Conservation (phyloP, 768 basidiomycete species). For the Panaeolus papilionaceus region DNA sequence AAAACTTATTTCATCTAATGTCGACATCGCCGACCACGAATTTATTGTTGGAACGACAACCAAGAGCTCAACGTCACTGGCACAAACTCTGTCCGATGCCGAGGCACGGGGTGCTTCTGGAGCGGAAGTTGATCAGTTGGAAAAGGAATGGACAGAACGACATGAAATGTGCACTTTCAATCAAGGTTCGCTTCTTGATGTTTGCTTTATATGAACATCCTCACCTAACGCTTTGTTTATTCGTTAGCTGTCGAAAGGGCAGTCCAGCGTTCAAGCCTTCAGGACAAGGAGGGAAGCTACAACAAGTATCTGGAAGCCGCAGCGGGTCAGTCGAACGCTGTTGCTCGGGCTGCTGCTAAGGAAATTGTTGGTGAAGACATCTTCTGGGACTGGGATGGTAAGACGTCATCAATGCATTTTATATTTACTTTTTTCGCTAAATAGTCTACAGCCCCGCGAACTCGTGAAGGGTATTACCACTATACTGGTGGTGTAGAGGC, state of each 20-base stretch:
- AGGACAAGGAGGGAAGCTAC: slow-evolving; percentile 60
- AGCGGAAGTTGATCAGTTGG: slow-evolving; percentile 73
- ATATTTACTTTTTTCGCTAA: slow-evolving; percentile 14
- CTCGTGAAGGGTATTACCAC: slow-evolving; percentile 91
- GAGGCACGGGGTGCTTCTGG: slow-evolving; percentile 68
- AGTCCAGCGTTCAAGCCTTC: slow-evolving; percentile 53
- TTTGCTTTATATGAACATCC: slow-evolving; percentile 10
- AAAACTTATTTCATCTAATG: slow-evolving; percentile 81
- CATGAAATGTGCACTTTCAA: slow-evolving; percentile 85
- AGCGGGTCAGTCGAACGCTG: slow-evolving; percentile 71
- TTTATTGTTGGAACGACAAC: slow-evolving; percentile 71
- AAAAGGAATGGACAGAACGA: slow-evolving; percentile 73
- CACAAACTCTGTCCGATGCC: slow-evolving; percentile 73
- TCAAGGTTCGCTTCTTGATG: slow-evolving; percentile 59
- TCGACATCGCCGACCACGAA: slow-evolving; percentile 85
- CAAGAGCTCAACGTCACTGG: slow-evolving; percentile 56
- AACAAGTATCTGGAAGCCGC: slow-evolving; percentile 64
- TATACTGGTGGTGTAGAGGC: slow-evolving; percentile 82
- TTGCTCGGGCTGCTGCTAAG: slow-evolving; percentile 74
- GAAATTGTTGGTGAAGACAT: slow-evolving; percentile 74
- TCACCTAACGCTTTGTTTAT: slow-evolving; percentile 15
- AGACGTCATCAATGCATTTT: slow-evolving; percentile 32
- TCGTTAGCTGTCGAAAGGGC: slow-evolving; percentile 63
- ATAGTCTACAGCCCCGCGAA: slow-evolving; percentile 69
- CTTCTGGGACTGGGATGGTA: slow-evolving; percentile 92